Evolutionary conservation across 768 basidiomycete species (phyloP), one percentile per base, ranked within the genome.

Genomic region (Rhizopogon roseolus): DNA sequence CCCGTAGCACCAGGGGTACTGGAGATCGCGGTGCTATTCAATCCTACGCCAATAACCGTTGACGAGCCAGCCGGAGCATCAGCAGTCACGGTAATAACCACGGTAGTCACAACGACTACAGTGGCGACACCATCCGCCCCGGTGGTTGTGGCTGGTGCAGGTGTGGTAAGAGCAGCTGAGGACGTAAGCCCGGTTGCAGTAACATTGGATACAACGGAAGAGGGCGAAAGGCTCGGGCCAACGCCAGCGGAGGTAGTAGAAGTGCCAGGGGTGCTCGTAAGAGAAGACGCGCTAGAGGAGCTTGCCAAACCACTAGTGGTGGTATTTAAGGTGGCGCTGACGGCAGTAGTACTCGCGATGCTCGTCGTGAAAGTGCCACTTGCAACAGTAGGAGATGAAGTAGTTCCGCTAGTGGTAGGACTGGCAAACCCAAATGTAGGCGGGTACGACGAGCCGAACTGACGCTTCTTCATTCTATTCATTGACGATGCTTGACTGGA

Each of bases 401-500:
- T 16, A 38, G 54, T 22, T 10, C 25, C 25, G n/a, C 22, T 54
- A 11, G 53, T 54, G 16, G 53, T 57, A 3, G 55, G 55, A 41
- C 41, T 57, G 17, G 53, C 34, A 25, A 57, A 57, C 9, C 53
- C 55, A 40, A 57, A 57, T 0, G 55, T 57, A 6, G 54, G 39
- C 8, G 19, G 41, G 17, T 54, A 54, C 6, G 55, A 34, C 8
- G 44, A 37, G 37, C 34, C 38, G 10, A 14, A 28, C n/a, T 57
- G 55, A 25, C 53, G 54, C 40, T 38, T 54, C 17, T 42, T 44
- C 53, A 56, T 41, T 6, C 27, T 7, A 5, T 44, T 41, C 51
- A 38, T 48, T 1, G 41, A 54, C 7, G 43, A 22, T 38, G 39
- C 1, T 8, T 19, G 7, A 22, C 36, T 52, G 34, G 51, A 32